Conservation (phyloP, 2,329 filamentous ascomycete species). For the Daldinia eschscholtzii region DNA sequence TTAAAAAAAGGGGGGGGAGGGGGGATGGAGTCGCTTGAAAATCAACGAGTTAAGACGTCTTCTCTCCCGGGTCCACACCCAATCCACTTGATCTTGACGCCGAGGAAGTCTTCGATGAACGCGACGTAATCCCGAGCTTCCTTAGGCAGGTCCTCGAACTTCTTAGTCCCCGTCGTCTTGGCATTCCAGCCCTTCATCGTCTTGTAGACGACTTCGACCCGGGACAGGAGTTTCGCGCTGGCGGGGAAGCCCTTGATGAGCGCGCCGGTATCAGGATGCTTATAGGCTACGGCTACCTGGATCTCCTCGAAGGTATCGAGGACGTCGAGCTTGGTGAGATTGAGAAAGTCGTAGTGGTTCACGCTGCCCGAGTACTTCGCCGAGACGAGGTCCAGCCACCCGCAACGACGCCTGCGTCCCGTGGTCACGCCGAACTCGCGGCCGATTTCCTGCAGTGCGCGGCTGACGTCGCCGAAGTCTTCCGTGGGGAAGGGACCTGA, state of each 20-base stretch:
- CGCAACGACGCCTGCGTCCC: slow-evolving; percentile 69
- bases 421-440: slow-evolving; percentile 49
- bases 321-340: slow-evolving; percentile 55
- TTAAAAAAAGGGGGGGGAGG: background rate
- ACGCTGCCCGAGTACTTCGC: slow-evolving; percentile 73
- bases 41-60: slow-evolving; percentile 31
- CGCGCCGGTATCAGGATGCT: slow-evolving; percentile 59
- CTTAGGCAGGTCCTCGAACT: slow-evolving; percentile 72
- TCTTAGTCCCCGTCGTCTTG: slow-evolving; percentile 70
- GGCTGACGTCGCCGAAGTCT: slow-evolving; percentile 56
- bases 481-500: slow-evolving; percentile 74
- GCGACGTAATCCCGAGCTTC: slow-evolving; percentile 75
- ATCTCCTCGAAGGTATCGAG: slow-evolving; percentile 74
- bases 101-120: slow-evolving; percentile 44
- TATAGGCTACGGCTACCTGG: slow-evolving; percentile 76
- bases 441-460: slow-evolving; percentile 56
- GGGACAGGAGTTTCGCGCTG: slow-evolving; percentile 61
- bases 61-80: slow-evolving; percentile 36
- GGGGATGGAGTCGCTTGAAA: background rate
- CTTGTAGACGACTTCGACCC: slow-evolving; percentile 74
- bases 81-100: slow-evolving; percentile 38
- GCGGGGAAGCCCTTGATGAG: slow-evolving; percentile 72
- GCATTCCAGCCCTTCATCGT: slow-evolving; percentile 77
- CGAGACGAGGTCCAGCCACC: slow-evolving; percentile 75
- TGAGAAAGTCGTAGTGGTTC: slow-evolving; percentile 68